Evolutionary conservation across 805 yeast genomes (phyloP).

Genomic region (Lachancea waltii): DNA sequence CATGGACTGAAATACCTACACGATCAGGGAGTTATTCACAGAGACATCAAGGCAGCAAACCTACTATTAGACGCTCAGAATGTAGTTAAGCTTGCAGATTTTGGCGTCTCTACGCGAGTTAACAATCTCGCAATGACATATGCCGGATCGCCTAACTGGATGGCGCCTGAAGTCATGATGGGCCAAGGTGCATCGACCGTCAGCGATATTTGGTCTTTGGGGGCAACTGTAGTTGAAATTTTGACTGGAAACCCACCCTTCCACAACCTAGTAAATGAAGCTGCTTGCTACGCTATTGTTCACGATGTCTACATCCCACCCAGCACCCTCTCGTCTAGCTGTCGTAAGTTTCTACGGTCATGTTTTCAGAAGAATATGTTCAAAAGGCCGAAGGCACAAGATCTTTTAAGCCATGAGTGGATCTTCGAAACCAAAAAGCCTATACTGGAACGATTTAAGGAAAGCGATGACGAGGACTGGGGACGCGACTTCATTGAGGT

Average conservation of each 20-base stretch:
- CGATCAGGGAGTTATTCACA: constrained; percentile 74
- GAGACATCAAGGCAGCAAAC: constrained; percentile 94
- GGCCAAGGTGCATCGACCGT: constrained; percentile 82
- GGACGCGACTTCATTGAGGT: constrained; percentile 27
- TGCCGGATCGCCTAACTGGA: constrained; percentile 95
- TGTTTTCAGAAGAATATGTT: constrained; percentile 71
- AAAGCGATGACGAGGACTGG: constrained; percentile 21
- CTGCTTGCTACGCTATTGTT: constrained; percentile 35
- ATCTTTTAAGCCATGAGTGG: constrained; percentile 57
- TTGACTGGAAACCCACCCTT: constrained; percentile 86
- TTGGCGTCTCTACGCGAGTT: constrained; percentile 87
- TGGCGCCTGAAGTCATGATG: constrained; percentile 93
- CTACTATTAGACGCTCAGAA: constrained; percentile 64
- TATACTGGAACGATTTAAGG: constrained; percentile 23
- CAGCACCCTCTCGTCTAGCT: constrained; percentile 36
- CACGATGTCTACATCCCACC: constrained; percentile 36
- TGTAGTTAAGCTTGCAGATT: constrained; percentile 84
- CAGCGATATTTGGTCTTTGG: constrained; percentile 89
- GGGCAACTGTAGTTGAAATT: constrained; percentile 89
- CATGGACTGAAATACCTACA: constrained; percentile 67
- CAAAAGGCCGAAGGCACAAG: constrained; percentile 57
- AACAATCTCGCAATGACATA: constrained; percentile 55
- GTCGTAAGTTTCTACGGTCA: constrained; percentile 58
- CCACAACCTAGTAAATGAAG: constrained; percentile 42
- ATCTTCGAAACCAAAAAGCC: constrained; percentile 11